These are phyloP conservation scores for Malus domestica DNA, from an alignment of 306 rosid species.

Conservation along the genomic window ASM211411v1 NC_041789.1:25620501-25621000, in stretches of 20 bases:
- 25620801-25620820: neutral
- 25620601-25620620: conserved; percentile 31
- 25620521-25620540: conserved; percentile 77
- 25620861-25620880: neutral
- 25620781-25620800: neutral
- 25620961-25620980: neutral
- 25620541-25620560: conserved; percentile 97
- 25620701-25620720: neutral
- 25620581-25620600: conserved; percentile 92
- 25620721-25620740: neutral
- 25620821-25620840: neutral
- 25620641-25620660: conserved; percentile 12
- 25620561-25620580: conserved; percentile 92
- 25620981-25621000: neutral
- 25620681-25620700: neutral
- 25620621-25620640: neutral
- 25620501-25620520: conserved; percentile 80
- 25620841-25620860: neutral
- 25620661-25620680: neutral
- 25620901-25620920: neutral
- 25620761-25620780: neutral
- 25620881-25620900: neutral
- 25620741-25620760: neutral
- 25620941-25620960: neutral
- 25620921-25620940: neutral